A percentile compares a stretch with the other conserved stretches of the same genome.
phyloP scores from a whole-genome alignment of 495 filamentous ascomycete genomes.

The Elaphomyces granulatus region DNA sequence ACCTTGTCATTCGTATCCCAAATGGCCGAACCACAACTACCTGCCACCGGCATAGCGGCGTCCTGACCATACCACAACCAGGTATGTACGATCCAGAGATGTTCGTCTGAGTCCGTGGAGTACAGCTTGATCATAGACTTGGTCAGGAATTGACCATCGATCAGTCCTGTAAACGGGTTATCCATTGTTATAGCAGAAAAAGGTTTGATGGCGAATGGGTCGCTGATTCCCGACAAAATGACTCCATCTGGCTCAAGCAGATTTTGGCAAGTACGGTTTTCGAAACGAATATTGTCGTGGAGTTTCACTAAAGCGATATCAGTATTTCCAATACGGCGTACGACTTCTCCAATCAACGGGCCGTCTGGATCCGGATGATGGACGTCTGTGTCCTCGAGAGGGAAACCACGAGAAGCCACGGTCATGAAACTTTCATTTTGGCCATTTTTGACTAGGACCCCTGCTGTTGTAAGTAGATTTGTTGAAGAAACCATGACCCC shows the following conservation, averaged over 20 bases:
- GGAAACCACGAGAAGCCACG: slow-evolving; percentile 4
- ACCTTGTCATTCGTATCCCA: slow-evolving; percentile 4
- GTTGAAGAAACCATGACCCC: slow-evolving; percentile 1
- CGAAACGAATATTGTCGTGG: slow-evolving; percentile 1
- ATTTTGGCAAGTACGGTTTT: slow-evolving; percentile 3
- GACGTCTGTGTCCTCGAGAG: slow-evolving; percentile 1
- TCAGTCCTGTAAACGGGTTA: background rate
- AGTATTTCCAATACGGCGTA: slow-evolving; percentile 4
- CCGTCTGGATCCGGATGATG: slow-evolving; percentile 2
- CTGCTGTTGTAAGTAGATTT: slow-evolving; percentile 3
- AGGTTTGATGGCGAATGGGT: background rate
- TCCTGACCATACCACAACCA: slow-evolving; percentile 1
- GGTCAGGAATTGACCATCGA: background rate
- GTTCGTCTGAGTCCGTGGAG: background rate
- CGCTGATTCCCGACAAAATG: background rate
- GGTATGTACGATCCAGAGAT: background rate
- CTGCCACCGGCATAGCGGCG: background rate
- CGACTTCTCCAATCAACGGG: slow-evolving; percentile 2
- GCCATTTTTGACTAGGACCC: slow-evolving; percentile 4
- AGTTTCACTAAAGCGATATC: slow-evolving; percentile 6
- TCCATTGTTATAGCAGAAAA: background rate
- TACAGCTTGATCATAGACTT: background rate
- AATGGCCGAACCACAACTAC: slow-evolving; percentile 3
- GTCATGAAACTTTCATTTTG: slow-evolving; percentile 3
- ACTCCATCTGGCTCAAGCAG: background rate